phyloP scores from a whole-genome alignment of 345 rosid species.

The Linum lewisii region DNA sequence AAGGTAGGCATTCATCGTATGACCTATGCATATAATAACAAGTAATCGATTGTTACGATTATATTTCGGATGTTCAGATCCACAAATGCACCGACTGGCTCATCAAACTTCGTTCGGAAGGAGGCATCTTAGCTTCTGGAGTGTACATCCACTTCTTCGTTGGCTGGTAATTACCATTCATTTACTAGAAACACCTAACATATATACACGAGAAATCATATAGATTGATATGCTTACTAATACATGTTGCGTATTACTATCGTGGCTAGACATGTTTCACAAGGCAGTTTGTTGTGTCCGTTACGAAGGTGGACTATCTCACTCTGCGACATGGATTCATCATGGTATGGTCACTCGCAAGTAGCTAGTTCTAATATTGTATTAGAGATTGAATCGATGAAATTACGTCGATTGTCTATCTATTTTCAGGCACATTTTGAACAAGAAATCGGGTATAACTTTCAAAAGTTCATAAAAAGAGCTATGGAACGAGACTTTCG shows the following conservation, averaged over 20 bases:
- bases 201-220: not conserved
- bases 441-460: constrained; percentile 45
- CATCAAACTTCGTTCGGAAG: constrained; percentile 56
- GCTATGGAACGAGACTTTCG: constrained; percentile 65
- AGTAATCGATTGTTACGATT: not conserved
- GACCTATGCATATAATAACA: no score
- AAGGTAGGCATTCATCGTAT: constrained; percentile 41
- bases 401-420: not conserved
- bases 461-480: constrained; percentile 69
- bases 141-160: constrained; percentile 31
- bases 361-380: no score
- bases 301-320: constrained; percentile 60
- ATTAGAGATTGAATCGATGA: not conserved
- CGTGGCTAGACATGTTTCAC: constrained; percentile 41
- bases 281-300: constrained; percentile 64
- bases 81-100: constrained; percentile 36
- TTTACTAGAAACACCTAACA: no score
- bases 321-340: constrained; percentile 77
- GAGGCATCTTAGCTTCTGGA: constrained; percentile 47
- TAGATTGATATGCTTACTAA: no score
- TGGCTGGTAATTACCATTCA: constrained; percentile 34
- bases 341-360: constrained; percentile 26
- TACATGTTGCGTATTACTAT: no score
- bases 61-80: constrained; percentile 24
- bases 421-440: constrained; percentile 58